A percentile compares a stretch with the other conserved stretches of the same genome.
These are phyloP conservation scores for Creolimax fragrantissima DNA, from an alignment of 78 protist genomes.

Conservation along the genomic window DNA sequence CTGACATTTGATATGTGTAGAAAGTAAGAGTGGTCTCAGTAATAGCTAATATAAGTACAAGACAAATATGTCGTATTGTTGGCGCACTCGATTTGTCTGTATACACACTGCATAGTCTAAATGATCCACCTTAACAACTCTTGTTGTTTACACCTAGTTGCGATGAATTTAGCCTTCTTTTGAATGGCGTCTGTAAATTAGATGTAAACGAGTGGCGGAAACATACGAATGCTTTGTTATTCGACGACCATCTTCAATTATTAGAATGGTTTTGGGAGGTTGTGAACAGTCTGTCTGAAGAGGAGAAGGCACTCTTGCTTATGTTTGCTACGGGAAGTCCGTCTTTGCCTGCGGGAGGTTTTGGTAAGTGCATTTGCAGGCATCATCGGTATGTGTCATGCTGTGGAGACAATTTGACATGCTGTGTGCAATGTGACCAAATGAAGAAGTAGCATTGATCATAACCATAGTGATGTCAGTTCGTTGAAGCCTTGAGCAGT, in stretches of 20 bases:
- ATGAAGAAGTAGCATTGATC: no score
- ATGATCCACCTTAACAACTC: neutral
- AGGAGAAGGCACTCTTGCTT: neutral
- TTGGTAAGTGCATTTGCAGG: no score
- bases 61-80: neutral
- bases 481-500: no score
- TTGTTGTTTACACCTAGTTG: neutral
- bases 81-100: neutral
- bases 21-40: neutral
- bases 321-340: neutral
- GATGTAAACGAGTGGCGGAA: neutral
- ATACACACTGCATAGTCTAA: neutral
- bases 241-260: no score
- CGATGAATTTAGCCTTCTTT: neutral
- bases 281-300: neutral
- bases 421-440: no score
- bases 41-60: neutral
- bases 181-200: neutral
- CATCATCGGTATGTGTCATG: no score
- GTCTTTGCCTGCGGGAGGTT: neutral
- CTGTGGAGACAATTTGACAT: no score
- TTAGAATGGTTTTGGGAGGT: neutral
- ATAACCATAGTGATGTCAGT: no score
- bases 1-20: no score
- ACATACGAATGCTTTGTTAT: neutral